phyloP scores from a whole-genome alignment of 345 rosid species.

The Bruguiera parviflora region DNA sequence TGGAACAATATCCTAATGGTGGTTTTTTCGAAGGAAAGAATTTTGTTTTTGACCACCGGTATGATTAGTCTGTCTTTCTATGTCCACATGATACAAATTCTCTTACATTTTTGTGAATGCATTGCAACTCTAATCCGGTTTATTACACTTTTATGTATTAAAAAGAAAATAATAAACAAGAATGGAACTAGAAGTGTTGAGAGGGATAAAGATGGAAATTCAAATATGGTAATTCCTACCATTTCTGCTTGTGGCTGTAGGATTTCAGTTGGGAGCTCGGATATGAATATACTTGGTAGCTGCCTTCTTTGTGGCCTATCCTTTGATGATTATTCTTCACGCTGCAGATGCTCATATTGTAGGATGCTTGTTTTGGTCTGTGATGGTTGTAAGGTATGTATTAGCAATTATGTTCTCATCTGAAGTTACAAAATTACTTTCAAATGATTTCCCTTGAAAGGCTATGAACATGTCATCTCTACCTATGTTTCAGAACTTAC shows the following conservation, averaged over 20 bases:
- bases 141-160: neutral
- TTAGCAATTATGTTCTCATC: neutral
- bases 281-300: constrained; percentile 48
- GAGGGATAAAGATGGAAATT: neutral
- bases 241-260: constrained; percentile 37
- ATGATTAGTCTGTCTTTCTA: constrained; percentile 20
- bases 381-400: constrained; percentile 60
- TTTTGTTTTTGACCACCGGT: constrained; percentile 96
- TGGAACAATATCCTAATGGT: constrained; percentile 88
- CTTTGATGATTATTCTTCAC: constrained; percentile 81
- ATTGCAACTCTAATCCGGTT: neutral
- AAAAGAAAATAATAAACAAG: neutral
- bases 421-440: neutral
- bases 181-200: neutral
- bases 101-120: neutral
- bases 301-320: constrained; percentile 70
- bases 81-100: neutral
- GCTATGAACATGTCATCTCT: neutral
- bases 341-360: constrained; percentile 73
- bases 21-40: constrained; percentile 92
- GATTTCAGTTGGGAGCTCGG: constrained; percentile 85
- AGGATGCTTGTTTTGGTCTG: constrained; percentile 95
- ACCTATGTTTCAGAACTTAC: neutral
- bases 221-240: neutral
- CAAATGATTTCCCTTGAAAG: neutral